Conservation (phyloP, 768 basidiomycete genomes). For the Flagelloscypha sp. region DNA sequence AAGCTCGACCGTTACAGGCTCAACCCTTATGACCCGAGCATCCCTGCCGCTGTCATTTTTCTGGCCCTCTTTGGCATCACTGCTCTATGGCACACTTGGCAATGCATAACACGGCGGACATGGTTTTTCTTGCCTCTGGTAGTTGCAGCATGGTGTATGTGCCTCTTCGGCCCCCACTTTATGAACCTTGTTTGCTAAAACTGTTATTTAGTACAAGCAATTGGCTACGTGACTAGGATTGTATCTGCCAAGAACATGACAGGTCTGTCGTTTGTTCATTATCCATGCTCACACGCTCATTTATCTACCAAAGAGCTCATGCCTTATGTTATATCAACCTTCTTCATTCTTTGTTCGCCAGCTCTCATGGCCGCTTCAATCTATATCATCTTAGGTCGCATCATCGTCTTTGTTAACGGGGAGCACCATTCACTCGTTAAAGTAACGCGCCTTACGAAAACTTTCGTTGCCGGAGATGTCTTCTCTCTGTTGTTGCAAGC, state of each 20-base stretch:
- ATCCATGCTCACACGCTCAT: too few species aligned
- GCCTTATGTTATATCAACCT: too few species aligned
- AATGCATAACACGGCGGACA: not conserved
- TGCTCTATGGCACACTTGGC: not conserved
- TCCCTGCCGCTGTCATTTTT: not conserved
- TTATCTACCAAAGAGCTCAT: too few species aligned
- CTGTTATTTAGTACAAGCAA: not conserved
- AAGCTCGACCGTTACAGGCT: too few species aligned
- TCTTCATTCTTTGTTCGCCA: too few species aligned
- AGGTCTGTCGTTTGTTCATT: too few species aligned
- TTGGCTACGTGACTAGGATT: not conserved
- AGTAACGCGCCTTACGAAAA: not conserved
- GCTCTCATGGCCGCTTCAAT: not conserved
- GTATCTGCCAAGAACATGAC: not conserved
- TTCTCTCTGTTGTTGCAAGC: not conserved
- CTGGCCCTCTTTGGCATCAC: not conserved
- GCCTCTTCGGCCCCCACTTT: not conserved
- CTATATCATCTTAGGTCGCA: conserved; percentile 2
- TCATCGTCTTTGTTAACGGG: not conserved
- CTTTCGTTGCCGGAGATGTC: conserved; percentile 1
- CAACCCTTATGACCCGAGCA: not conserved
- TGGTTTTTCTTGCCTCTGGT: conserved; percentile 2
- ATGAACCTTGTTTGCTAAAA: too few species aligned
- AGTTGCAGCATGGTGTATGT: not conserved
- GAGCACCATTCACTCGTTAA: not conserved